Evolutionary conservation across 805 yeast species (phyloP).

Genomic region (Candida loeiensis): DNA sequence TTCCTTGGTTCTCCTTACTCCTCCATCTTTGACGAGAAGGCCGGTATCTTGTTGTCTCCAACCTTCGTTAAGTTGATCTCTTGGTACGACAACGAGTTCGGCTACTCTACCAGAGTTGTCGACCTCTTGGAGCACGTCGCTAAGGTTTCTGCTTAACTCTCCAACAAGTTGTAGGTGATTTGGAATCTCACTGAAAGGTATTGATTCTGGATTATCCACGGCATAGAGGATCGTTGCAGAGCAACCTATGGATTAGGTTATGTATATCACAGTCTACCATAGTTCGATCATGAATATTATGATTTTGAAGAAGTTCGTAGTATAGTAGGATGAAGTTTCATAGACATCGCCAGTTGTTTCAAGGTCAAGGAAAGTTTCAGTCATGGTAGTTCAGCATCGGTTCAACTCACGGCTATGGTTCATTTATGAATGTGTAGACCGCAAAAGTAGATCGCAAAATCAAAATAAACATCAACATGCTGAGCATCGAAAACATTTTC

Average conservation of each 20-base stretch:
- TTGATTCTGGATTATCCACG: too few relatives aligned
- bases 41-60: slow-evolving; percentile 36
- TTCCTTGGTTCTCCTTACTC: slow-evolving; percentile 29
- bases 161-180: slow-evolving; percentile 8
- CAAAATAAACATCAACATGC: too few relatives aligned
- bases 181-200: slow-evolving; percentile 2
- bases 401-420: too few relatives aligned
- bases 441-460: neutral
- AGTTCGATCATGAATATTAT: slow-evolving; percentile 4
- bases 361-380: too few relatives aligned
- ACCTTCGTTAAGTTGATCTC: slow-evolving; percentile 34
- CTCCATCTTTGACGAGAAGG: slow-evolving; percentile 31
- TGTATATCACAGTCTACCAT: slow-evolving; percentile 1
- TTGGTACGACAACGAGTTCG: slow-evolving; percentile 37
- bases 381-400: too few relatives aligned
- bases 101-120: slow-evolving; percentile 36
- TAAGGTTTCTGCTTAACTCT: slow-evolving; percentile 18
- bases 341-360: neutral
- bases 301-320: neutral
- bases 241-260: slow-evolving; percentile 1
- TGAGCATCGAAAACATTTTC: slow-evolving; percentile 10
- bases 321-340: too few relatives aligned
- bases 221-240: neutral
- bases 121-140: slow-evolving; percentile 33
- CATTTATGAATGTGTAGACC: too few relatives aligned